Conservation (phyloP, 2,329 filamentous ascomycete genomes). For the Xylariales sp. region DNA sequence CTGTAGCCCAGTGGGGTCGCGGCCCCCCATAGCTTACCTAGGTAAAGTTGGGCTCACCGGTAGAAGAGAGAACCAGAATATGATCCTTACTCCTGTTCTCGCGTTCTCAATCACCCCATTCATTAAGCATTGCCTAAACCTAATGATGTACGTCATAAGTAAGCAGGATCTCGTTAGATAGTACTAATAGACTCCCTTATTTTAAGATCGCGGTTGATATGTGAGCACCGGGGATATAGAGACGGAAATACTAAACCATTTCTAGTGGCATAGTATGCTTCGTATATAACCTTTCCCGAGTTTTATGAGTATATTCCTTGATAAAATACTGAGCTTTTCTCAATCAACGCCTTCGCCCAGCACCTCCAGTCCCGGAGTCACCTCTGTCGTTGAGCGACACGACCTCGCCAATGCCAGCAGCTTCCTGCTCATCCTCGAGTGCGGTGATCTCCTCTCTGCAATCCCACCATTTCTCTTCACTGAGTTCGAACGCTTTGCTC, state of each 20-base stretch:
- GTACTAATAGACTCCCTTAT: no score
- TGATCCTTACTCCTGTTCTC: no score
- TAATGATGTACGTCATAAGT: no score
- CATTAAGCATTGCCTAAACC: no score
- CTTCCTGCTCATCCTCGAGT: slow-evolving; percentile 95
- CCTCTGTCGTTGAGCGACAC: slow-evolving; percentile 84
- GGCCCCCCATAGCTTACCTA: not conserved
- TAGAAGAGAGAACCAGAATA: no score
- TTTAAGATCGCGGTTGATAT: no score
- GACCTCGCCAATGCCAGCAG: slow-evolving; percentile 92
- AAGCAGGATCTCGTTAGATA: no score
- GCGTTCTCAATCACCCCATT: no score
- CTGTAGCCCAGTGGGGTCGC: slow-evolving; percentile 1
- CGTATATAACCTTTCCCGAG: not conserved
- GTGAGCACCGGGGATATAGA: no score
- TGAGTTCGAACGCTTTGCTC: slow-evolving; percentile 87
- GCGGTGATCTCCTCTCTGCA: slow-evolving; percentile 91
- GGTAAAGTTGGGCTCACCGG: no score
- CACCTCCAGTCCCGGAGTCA: slow-evolving; percentile 64
- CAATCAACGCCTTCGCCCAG: slow-evolving; percentile 48
- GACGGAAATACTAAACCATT: not conserved
- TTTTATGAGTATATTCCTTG: not conserved
- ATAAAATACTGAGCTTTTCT: not conserved
- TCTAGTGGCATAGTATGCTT: not conserved
- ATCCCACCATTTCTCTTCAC: slow-evolving; percentile 99